Evolutionary conservation across 2,329 filamentous ascomycete species (phyloP).

Genomic region (Purpureocillium lavendulum): DNA sequence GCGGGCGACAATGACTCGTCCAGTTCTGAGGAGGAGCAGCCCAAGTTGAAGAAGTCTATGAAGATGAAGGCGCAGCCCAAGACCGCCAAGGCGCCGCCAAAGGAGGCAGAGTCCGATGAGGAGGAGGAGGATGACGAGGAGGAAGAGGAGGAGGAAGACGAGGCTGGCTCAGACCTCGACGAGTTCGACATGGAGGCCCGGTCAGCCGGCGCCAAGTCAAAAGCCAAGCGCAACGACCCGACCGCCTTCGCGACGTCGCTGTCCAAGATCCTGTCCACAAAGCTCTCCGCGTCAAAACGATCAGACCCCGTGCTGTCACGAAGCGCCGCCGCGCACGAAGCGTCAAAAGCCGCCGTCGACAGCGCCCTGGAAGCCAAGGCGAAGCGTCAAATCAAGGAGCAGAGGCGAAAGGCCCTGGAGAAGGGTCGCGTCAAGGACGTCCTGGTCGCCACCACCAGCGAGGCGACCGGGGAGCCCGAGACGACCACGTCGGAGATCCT

Average conservation of each 20-base stretch:
- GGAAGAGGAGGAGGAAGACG: slow-evolving; percentile 27
- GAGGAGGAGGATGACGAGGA: slow-evolving; percentile 15
- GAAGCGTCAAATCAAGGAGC: slow-evolving; percentile 66
- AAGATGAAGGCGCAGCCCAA: slow-evolving; percentile 13
- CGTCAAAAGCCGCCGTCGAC: slow-evolving; percentile 65
- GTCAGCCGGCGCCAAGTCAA: slow-evolving; percentile 30
- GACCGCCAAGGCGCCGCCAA: slow-evolving; percentile 13
- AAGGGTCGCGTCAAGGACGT: slow-evolving; percentile 87
- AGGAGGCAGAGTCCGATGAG: slow-evolving; percentile 17
- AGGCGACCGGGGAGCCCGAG: slow-evolving; percentile 31
- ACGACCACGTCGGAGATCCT: slow-evolving; percentile 45
- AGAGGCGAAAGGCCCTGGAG: slow-evolving; percentile 71
- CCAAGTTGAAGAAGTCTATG: slow-evolving; percentile 8
- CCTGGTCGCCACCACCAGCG: slow-evolving; percentile 53
- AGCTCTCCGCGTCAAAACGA: slow-evolving; percentile 73
- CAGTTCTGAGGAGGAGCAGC: slow-evolving; percentile 26
- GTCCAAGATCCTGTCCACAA: slow-evolving; percentile 84
- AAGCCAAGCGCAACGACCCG: slow-evolving; percentile 86
- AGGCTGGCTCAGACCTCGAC: slow-evolving; percentile 30
- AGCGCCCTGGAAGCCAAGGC: slow-evolving; percentile 76
- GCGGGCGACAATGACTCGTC: slow-evolving; percentile 26
- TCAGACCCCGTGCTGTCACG: slow-evolving; percentile 87
- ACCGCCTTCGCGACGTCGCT: slow-evolving; percentile 86
- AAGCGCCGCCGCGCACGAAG: slow-evolving; percentile 64
- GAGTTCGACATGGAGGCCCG: slow-evolving; percentile 24